Percentiles rank a stretch among this genome's conserved stretches.
These are phyloP conservation scores for Dactylellina leptospora DNA, from an alignment of 2,329 filamentous ascomycete species.

Conservation along the genomic window DNA sequence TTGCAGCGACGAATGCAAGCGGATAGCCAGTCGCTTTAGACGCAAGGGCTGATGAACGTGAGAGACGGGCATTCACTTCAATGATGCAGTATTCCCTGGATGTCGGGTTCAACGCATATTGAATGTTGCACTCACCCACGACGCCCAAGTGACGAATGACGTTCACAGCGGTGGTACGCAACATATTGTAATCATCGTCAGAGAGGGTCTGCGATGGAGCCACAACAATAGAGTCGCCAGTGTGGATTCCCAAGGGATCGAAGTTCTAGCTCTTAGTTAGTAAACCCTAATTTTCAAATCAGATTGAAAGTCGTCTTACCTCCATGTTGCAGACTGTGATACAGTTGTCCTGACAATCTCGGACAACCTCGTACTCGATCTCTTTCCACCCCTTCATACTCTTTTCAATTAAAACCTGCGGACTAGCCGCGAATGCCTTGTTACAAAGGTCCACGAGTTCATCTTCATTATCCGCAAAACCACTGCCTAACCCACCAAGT, in stretches of 20 bases:
- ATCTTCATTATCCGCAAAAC: conserved; percentile 87
- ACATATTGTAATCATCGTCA: conserved; percentile 99
- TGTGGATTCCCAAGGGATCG: conserved; percentile 96
- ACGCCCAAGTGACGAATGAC: conserved; percentile 97
- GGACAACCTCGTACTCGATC: conserved; percentile 97
- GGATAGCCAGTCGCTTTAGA: conserved; percentile 98
- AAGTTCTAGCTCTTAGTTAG: conserved; percentile 72
- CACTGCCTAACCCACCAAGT: conserved; percentile 90
- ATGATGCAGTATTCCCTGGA: conserved; percentile 98
- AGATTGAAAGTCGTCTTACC: conserved; percentile 40
- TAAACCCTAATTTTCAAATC: neutral
- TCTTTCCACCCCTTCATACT: conserved; percentile 99
- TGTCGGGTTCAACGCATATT: conserved; percentile 95
- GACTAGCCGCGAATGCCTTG: conserved; percentile 93
- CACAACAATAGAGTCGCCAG: conserved; percentile 97
- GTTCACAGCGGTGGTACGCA: conserved; percentile 94
- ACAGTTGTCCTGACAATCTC: conserved; percentile 95
- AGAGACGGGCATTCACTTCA: conserved; percentile 96
- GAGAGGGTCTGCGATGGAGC: conserved; percentile 96
- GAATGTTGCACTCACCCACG: conserved; percentile 98
- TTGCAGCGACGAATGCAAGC: conserved; percentile 93
- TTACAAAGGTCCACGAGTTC: conserved; percentile 88
- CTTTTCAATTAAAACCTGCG: conserved; percentile 93
- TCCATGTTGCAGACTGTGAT: conserved; percentile 99
- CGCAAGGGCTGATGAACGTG: conserved; percentile 90